These are phyloP conservation scores for Barnettozyma hawaiiensis DNA, from an alignment of 1,139 yeast genomes.

Conservation along the genomic window DNA sequence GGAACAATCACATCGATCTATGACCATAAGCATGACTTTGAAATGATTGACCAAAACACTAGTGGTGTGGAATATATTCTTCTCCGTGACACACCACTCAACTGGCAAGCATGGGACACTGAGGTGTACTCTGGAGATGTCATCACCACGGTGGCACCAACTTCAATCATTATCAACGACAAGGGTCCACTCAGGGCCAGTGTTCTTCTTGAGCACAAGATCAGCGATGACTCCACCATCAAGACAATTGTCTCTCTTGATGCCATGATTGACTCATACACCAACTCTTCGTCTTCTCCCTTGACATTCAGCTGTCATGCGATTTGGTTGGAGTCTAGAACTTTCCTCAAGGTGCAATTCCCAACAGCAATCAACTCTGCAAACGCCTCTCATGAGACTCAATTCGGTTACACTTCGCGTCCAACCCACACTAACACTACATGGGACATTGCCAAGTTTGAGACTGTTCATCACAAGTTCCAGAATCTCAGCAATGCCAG, in stretches of 20 bases:
- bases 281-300: conserved; percentile 26
- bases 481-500: conserved; percentile 83
- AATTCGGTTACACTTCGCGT: conserved; percentile 82
- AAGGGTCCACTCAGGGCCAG: conserved; percentile 58
- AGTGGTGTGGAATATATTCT: conserved; percentile 79
- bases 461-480: conserved; percentile 90
- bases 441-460: conserved; percentile 96
- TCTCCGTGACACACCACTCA: conserved; percentile 84
- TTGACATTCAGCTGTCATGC: conserved; percentile 61
- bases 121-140: conserved; percentile 79
- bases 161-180: conserved; percentile 47
- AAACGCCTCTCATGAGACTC: conserved; percentile 83
- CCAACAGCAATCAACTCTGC: conserved; percentile 80
- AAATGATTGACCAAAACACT: conserved; percentile 53
- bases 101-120: conserved; percentile 97
- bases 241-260: conserved; percentile 68
- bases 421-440: conserved; percentile 93
- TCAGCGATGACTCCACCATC: conserved; percentile 53
- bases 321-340: conserved; percentile 82
- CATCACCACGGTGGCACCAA: conserved; percentile 41
- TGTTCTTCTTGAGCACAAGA: conserved; percentile 51
- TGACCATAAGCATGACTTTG: conserved; percentile 57
- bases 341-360: conserved; percentile 89
- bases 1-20: conserved; percentile 67
- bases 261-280: conserved; percentile 39